These are phyloP conservation scores for Arthrobotrys sphaeroides DNA, from an alignment of 2,329 filamentous ascomycete genomes.

Conservation along the genomic window DNA sequence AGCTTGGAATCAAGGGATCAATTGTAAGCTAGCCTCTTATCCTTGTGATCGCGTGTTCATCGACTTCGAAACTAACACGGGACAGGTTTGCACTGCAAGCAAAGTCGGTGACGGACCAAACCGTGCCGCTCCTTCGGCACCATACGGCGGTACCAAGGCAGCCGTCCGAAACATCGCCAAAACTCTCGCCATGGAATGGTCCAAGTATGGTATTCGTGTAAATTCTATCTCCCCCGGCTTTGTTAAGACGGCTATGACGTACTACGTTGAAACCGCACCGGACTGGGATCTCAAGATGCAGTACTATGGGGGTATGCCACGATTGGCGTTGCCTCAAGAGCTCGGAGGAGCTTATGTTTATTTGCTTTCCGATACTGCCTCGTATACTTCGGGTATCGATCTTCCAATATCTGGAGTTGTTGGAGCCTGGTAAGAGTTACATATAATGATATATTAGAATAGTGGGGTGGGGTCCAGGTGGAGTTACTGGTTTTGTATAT, in stretches of 20 bases:
- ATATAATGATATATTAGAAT: neutral
- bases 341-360: conserved; percentile 69
- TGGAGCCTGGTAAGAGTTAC: conserved; percentile 57
- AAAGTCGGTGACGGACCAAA: conserved; percentile 66
- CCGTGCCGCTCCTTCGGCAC: conserved; percentile 66
- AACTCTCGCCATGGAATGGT: conserved; percentile 65
- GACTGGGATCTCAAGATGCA: conserved; percentile 69
- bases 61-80: neutral
- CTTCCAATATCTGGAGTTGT: conserved; percentile 63
- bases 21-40: conserved; percentile 40
- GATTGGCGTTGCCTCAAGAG: conserved; percentile 67
- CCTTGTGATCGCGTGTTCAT: neutral
- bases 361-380: conserved; percentile 67
- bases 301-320: conserved; percentile 69
- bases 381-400: conserved; percentile 66
- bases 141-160: conserved; percentile 58
- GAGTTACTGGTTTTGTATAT: conserved; percentile 6
- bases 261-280: conserved; percentile 66
- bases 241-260: conserved; percentile 64
- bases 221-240: conserved; percentile 65
- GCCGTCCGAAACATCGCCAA: conserved; percentile 61
- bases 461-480: neutral
- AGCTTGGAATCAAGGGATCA: conserved; percentile 60
- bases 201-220: conserved; percentile 64
- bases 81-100: conserved; percentile 63